These are phyloP conservation scores for Sarocladium strictum DNA, from an alignment of 2,329 filamentous ascomycete genomes.

Conservation along the genomic window DNA sequence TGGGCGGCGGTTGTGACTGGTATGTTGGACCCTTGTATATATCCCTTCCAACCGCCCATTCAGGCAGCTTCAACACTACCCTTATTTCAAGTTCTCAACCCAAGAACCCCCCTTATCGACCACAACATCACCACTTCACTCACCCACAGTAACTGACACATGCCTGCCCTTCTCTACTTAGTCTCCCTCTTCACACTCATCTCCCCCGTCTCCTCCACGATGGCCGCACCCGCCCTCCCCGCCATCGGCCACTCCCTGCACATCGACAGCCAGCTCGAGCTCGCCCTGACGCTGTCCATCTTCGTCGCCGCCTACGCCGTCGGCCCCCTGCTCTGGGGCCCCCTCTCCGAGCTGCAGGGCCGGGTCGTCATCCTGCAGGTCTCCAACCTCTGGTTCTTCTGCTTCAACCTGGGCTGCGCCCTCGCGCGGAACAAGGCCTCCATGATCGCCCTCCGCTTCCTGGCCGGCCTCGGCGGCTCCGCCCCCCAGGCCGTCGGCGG, in stretches of 20 bases:
- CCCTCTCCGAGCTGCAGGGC: conserved; percentile 66
- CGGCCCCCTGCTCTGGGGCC: conserved; percentile 68
- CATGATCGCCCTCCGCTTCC: conserved; percentile 65
- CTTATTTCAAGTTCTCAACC: too few species aligned
- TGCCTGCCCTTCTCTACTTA: neutral
- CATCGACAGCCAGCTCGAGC: conserved; percentile 37
- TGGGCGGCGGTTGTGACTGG: conserved; percentile 27
- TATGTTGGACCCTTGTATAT: neutral
- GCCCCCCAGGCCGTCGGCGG: conserved; percentile 78
- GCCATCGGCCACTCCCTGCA: conserved; percentile 44
- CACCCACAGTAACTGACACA: neutral
- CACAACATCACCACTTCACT: neutral
- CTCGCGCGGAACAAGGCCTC: conserved; percentile 67
- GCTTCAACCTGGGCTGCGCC: conserved; percentile 73
- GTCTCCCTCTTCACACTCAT: conserved; percentile 8
- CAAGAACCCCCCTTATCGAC: neutral
- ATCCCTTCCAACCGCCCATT: neutral
- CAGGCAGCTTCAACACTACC: too few species aligned
- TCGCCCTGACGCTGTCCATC: conserved; percentile 58
- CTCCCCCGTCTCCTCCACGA: conserved; percentile 29
- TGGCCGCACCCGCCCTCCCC: conserved; percentile 44
- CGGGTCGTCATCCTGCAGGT: conserved; percentile 50
- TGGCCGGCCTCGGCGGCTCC: conserved; percentile 74
- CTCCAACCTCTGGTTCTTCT: conserved; percentile 57
- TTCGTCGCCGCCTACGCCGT: conserved; percentile 75